A percentile compares a stretch with the other conserved stretches of the same genome.
Conservation (phyloP, 108 stramenopile species). For the Pseudonitzschia delicatissima region DNA sequence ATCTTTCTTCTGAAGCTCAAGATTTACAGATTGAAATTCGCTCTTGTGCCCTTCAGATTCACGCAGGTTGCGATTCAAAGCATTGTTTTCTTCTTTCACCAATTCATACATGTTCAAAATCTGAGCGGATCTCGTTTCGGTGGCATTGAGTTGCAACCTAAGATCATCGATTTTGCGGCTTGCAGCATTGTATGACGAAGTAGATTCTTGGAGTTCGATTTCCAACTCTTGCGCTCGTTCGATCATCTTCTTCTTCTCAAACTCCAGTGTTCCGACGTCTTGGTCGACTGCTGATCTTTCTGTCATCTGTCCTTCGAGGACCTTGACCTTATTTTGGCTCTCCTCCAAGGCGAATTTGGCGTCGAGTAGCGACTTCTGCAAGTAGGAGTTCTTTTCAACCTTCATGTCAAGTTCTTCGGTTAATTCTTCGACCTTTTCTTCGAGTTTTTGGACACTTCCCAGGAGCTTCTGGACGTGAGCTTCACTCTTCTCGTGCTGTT, state of each 20-base stretch:
- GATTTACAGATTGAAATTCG: neutral
- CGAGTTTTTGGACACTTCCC: neutral
- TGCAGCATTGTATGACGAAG: neutral
- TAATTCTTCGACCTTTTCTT: conserved; percentile 8
- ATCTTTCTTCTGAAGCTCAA: neutral
- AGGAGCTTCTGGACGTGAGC: neutral
- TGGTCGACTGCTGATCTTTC: neutral
- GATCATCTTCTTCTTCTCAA: neutral
- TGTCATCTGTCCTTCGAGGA: neutral
- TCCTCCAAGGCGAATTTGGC: neutral
- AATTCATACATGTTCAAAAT: conserved; percentile 2
- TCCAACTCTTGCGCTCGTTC: neutral
- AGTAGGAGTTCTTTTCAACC: neutral
- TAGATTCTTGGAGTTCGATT: conserved; percentile 1
- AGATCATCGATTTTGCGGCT: neutral
- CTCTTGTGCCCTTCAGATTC: neutral
- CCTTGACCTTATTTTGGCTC: neutral
- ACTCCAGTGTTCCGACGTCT: neutral
- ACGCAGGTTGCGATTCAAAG: conserved; percentile 4
- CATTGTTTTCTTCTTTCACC: conserved; percentile 9
- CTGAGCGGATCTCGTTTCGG: neutral
- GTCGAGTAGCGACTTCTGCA: neutral
- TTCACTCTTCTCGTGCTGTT: neutral
- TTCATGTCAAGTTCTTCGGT: conserved; percentile 10
- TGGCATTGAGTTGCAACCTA: neutral